Base-by-base conservation (phyloP, 176 grass and related monocot genomes). In the Aechmea fasciata region DNA sequence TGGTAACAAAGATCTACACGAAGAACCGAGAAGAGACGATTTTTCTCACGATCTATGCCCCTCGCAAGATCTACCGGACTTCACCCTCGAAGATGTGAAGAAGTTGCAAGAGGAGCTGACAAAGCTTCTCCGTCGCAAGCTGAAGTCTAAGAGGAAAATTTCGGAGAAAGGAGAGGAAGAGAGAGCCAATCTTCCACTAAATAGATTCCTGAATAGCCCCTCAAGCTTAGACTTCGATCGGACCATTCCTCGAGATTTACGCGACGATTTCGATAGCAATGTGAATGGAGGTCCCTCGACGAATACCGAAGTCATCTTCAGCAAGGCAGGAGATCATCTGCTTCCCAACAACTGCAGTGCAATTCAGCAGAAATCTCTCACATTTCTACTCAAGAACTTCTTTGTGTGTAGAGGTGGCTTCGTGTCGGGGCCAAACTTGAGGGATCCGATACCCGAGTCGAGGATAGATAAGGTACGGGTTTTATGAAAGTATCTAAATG, bases 391-490 rank as follows among this genome's bases (percentile, higher is more conserved):
- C 33, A 79, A 69, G 11, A 82, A 81, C 47, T 66, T 78, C 11
- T 70, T 96, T 55, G 52, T 73, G 3, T 61, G 75, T 64, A 15
- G 75, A 41, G 65, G 63, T 13, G 73, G 81, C 26, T 69, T 85
- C 18, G 8, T 69, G 11, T 64, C 48, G 23, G 65, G 73, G n/a
- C 57, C 87, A 4, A 83, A 72, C 79, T 85, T 81, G 15, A 71
- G 69, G 55, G 81, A 87, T 73, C 52, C 73, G 10, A 66, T 76
- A 2, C 54, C 83, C 0, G 69, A 87, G 67, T 17, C 63, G 28
- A 71, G 66, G 74, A 68, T 75, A 23, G 49, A 74, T 10, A 88
- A 83, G 83, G 86, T 94, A 66, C n/a, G 13, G 22, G n/a, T n/a
- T 29, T 29, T 51, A 62, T 48, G 71, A 9, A 76, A 79, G 28